Base-by-base conservation (phyloP, 208 protist genomes). In the Leishmania tarentolae region DNA sequence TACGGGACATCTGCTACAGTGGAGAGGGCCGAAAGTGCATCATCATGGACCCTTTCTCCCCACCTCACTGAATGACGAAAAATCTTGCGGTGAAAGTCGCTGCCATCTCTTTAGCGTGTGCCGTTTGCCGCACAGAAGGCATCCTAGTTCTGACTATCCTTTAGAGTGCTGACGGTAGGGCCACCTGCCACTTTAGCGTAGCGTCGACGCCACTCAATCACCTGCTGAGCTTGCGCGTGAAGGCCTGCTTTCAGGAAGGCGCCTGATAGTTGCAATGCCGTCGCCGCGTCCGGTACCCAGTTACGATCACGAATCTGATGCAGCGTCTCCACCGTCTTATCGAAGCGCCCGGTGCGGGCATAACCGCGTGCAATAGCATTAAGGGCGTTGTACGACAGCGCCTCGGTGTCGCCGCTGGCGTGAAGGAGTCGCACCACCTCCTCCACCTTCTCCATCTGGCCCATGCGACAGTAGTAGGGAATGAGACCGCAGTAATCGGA, bases 301-400 rank as follows among this genome's bases (percentile, higher is more conserved):
- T 96, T 94, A 13, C 80, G 76, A 71, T 96, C 93, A 4, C 92
- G 93, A 79, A 97, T 75, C 35, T 91, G 80, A 81, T 97, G 94
- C 75, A 97, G 79, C 5, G 75, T 87, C 79, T 95, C 91, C 6
- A 97, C 92, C 17, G 92, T 92, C 87, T 97, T 97, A 68, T 97
- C 94, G 77, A 97, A 96, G 37, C 90, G 86, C 1, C 92, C 92
- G 47, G 80, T 82, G 46, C 88, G 86, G 6, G 92, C 90, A 79
- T 97, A 97, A 3, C 93, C 93, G 2, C 91, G 87, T 0, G 94
- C 88, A 53, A 97, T 95, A 21, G 94, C 89, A 75, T 97, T 97
- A 31, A 96, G 78, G 11, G 93, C 90, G 17, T 80, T 88, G 83
- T 96, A 96, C 3, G 86, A 89, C 13, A 96, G 46, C 21, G 86